These are phyloP conservation scores for Tetrapisispora iriomotensis DNA, from an alignment of 805 yeast genomes.

Conservation along the genomic window DNA sequence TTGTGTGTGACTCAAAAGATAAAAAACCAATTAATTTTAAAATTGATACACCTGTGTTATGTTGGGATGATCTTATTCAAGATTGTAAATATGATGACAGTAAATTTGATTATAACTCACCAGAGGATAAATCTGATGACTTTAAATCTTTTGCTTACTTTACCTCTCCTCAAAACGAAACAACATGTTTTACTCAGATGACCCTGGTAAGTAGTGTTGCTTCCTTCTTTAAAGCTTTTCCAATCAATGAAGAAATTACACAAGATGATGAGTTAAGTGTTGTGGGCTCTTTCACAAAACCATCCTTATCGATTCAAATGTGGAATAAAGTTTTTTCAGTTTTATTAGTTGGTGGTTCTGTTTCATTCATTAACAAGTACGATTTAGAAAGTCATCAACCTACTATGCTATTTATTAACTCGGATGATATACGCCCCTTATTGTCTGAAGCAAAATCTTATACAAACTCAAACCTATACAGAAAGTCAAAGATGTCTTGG, in stretches of 20 bases:
- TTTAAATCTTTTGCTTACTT: conserved; percentile 27
- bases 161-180: conserved; percentile 15
- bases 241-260: conserved; percentile 31
- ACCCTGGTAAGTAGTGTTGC: conserved; percentile 47
- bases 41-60: conserved; percentile 8
- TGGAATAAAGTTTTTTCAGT: conserved; percentile 33
- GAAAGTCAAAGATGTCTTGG: conserved; percentile 26
- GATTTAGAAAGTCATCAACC: conserved; percentile 13
- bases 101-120: conserved; percentile 24
- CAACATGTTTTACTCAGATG: conserved; percentile 38
- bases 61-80: conserved; percentile 20
- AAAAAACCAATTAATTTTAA: neutral
- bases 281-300: conserved; percentile 10
- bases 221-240: conserved; percentile 33
- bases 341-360: conserved; percentile 29
- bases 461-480: conserved; percentile 4
- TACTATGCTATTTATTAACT: conserved; percentile 16
- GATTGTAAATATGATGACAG: conserved; percentile 7
- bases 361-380: conserved; percentile 19
- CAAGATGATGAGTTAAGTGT: conserved; percentile 25
- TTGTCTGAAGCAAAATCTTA: neutral
- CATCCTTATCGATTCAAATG: conserved; percentile 30
- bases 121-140: conserved; percentile 28
- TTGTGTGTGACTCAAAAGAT: conserved; percentile 23
- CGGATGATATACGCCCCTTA: conserved; percentile 7